Evolutionary conservation across 495 filamentous ascomycete genomes (phyloP).

Genomic region (Hypoxylon trugodes): DNA sequence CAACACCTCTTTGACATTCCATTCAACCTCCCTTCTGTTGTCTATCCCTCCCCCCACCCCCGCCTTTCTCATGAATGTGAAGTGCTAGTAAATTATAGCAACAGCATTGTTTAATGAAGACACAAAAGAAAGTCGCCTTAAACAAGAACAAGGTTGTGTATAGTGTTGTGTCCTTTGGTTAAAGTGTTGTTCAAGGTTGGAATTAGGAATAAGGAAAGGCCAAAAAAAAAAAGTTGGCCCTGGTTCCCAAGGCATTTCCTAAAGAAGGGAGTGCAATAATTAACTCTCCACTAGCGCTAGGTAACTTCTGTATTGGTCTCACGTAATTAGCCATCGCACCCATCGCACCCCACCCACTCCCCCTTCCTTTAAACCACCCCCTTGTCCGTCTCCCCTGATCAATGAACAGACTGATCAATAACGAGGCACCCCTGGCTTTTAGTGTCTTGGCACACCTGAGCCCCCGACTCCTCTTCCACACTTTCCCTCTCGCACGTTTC

Average conservation of each 20-base stretch:
- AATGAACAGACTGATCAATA: conserved; percentile 37
- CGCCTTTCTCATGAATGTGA: conserved; percentile 5
- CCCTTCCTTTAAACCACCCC: conserved; percentile 13
- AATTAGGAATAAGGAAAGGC: no score
- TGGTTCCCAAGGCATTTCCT: conserved; percentile 34
- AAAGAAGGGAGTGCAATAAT: conserved; percentile 33
- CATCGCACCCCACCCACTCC: no score
- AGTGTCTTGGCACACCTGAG: conserved; percentile 38
- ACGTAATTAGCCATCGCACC: conserved; percentile 39
- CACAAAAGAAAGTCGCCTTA: conserved; percentile 3
- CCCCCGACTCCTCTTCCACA: conserved; percentile 32
- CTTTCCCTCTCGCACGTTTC: conserved; percentile 42
- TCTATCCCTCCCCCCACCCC: conserved; percentile 9
- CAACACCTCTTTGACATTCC: conserved; percentile 37
- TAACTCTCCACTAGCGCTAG: conserved; percentile 23
- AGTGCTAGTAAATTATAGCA: conserved; percentile 16
- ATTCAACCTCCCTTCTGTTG: conserved; percentile 21
- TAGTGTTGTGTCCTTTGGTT: no score
- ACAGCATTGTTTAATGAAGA: conserved; percentile 3
- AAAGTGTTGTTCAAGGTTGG: no score
- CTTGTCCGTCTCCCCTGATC: conserved; percentile 33
- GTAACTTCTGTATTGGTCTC: conserved; percentile 14
- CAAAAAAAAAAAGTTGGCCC: conserved; percentile 25
- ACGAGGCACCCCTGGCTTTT: conserved; percentile 39
- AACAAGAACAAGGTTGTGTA: neutral